Conservation (phyloP, 2,329 filamentous ascomycete genomes). For the Atkinsonella hypoxylon region DNA sequence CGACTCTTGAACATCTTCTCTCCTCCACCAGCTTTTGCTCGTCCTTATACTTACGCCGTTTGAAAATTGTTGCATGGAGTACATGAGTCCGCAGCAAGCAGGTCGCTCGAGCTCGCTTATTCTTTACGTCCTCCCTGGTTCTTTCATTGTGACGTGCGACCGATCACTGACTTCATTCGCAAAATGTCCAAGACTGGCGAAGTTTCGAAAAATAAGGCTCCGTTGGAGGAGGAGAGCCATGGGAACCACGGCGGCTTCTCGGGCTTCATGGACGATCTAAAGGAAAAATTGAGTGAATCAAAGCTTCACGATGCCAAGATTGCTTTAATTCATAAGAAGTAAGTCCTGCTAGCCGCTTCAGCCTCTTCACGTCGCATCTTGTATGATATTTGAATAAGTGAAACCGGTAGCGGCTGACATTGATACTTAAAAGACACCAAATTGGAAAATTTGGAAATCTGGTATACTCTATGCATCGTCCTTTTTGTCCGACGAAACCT, state of each 20-base stretch:
- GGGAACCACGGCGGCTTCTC: constrained; percentile 15
- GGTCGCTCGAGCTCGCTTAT: not conserved
- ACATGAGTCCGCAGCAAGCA: not conserved
- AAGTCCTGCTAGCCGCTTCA: constrained; percentile 7
- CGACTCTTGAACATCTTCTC: not conserved
- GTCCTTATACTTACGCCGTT: not conserved
- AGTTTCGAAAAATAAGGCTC: not conserved
- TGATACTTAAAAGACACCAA: constrained; percentile 28
- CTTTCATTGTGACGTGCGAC: not conserved
- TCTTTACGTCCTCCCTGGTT: not conserved
- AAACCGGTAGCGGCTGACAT: not conserved
- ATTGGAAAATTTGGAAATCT: constrained; percentile 53
- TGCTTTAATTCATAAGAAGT: constrained; percentile 48
- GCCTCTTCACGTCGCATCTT: not conserved
- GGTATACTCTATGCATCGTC: constrained; percentile 24
- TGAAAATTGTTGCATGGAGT: not conserved
- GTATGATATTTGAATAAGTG: not conserved
- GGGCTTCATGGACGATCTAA: constrained; percentile 34
- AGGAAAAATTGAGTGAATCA: constrained; percentile 42
- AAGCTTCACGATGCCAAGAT: constrained; percentile 47
- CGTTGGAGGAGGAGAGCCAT: not conserved
- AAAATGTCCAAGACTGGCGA: constrained; percentile 4
- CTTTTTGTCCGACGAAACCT: not conserved
- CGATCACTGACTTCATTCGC: not conserved
- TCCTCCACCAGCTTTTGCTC: not conserved